These are phyloP conservation scores for Pichia gijzeniarum DNA, from an alignment of 805 yeast genomes.

Conservation along the genomic window DNA sequence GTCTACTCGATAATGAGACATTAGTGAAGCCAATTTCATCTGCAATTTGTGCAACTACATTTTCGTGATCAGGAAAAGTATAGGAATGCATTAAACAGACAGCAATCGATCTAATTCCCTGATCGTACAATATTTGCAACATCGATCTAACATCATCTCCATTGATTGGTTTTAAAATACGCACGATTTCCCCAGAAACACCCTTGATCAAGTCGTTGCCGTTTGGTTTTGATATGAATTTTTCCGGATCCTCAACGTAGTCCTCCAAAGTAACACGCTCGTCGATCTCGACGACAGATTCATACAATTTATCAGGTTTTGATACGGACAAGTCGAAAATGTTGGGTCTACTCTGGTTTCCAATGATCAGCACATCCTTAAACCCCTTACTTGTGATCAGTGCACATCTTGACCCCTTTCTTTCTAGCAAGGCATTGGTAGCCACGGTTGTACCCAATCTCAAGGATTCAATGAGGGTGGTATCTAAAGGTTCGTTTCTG, in stretches of 20 bases:
- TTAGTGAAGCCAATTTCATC: constrained; percentile 58
- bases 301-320: constrained; percentile 67
- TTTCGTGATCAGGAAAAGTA: constrained; percentile 67
- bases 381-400: constrained; percentile 85
- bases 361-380: constrained; percentile 73
- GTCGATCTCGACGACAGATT: constrained; percentile 74
- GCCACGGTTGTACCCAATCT: constrained; percentile 96
- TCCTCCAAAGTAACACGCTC: constrained; percentile 85
- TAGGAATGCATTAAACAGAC: constrained; percentile 69
- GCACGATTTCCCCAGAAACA: constrained; percentile 59
- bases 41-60: constrained; percentile 53
- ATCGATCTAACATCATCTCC: constrained; percentile 34
- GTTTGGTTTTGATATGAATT: constrained; percentile 20
- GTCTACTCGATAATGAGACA: constrained; percentile 59
- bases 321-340: constrained; percentile 77
- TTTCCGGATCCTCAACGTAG: constrained; percentile 65
- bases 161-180: constrained; percentile 50
- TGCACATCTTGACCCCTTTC: constrained; percentile 88
- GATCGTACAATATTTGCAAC: constrained; percentile 39
- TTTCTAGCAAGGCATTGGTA: constrained; percentile 86
- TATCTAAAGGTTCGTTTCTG: constrained; percentile 52
- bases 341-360: constrained; percentile 87
- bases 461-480: constrained; percentile 57
- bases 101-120: constrained; percentile 65
- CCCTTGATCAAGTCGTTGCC: constrained; percentile 44